These are phyloP conservation scores for Persicaria tinctoria DNA, from an alignment of 148 eudicot species.

Conservation along the genomic window DNA sequence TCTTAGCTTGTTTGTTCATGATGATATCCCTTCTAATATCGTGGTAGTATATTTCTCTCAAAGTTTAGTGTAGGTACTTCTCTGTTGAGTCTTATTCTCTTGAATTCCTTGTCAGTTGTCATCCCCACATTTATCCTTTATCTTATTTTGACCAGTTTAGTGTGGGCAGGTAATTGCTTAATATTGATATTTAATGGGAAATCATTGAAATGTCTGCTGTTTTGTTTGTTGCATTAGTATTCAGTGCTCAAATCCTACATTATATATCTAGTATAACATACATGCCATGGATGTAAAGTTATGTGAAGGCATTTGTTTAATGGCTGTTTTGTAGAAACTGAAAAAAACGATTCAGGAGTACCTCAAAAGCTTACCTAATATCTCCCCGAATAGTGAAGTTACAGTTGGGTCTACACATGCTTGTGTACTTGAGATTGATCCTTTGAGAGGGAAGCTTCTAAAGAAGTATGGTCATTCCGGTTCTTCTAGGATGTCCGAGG, in stretches of 20 bases:
- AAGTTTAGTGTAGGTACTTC: neutral
- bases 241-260: neutral
- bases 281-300: neutral
- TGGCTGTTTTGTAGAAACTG: slow-evolving; percentile 44
- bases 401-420: slow-evolving; percentile 75
- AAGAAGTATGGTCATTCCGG: slow-evolving; percentile 42
- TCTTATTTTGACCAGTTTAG: neutral
- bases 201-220: neutral
- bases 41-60: neutral
- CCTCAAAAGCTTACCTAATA: slow-evolving; percentile 55
- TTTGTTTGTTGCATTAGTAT: neutral
- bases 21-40: neutral
- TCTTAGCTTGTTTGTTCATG: neutral
- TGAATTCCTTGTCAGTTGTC: neutral
- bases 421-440: slow-evolving; percentile 70
- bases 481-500: slow-evolving; percentile 19
- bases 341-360: slow-evolving; percentile 44
- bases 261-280: neutral
- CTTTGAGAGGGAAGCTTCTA: slow-evolving; percentile 62
- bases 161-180: neutral
- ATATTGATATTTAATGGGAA: neutral
- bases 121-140: neutral
- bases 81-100: neutral
- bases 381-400: slow-evolving; percentile 71
- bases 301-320: neutral